phyloP scores from a whole-genome alignment of 1,284 basidiomycete genomes.

The Laetiporus sulphureus region DNA sequence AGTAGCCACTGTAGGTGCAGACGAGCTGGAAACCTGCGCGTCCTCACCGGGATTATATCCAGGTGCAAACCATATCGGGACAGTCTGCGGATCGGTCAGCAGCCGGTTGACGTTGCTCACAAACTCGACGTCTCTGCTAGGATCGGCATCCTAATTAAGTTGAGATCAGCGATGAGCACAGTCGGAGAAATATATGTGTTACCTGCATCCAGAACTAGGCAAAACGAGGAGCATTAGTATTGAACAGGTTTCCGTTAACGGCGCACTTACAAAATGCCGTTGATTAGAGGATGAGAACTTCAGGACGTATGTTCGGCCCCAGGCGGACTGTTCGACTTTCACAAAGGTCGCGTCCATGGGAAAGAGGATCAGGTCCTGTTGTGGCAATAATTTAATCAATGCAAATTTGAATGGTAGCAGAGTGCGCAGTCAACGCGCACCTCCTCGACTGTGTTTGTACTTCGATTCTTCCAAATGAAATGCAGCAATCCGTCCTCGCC shows the following conservation, averaged over 20 bases:
- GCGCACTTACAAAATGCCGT: constrained; percentile 67
- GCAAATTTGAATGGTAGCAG: background rate
- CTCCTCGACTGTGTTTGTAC: constrained; percentile 53
- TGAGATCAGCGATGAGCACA: background rate
- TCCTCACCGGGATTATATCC: constrained; percentile 17
- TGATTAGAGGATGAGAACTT: constrained; percentile 79
- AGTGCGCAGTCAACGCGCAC: constrained; percentile 37
- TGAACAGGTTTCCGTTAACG: background rate
- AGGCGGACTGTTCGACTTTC: constrained; percentile 53
- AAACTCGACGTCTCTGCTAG: constrained; percentile 64
- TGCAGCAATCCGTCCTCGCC: constrained; percentile 71
- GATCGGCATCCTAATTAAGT: constrained; percentile 54
- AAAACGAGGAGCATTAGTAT: constrained; percentile 6
- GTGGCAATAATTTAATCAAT: background rate
- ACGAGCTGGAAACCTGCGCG: constrained; percentile 33
- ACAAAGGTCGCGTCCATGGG: constrained; percentile 72
- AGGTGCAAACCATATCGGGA: constrained; percentile 48
- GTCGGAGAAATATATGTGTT: constrained; percentile 10
- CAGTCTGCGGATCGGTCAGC: constrained; percentile 55
- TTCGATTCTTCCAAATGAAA: constrained; percentile 71
- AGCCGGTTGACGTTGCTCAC: constrained; percentile 61
- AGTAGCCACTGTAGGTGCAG: constrained; percentile 14
- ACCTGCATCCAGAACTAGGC: constrained; percentile 81
- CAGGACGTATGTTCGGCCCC: constrained; percentile 68
- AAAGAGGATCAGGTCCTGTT: constrained; percentile 71